Conservation (phyloP, 2,329 filamentous ascomycete species). For the Blumeriella jaapii region DNA sequence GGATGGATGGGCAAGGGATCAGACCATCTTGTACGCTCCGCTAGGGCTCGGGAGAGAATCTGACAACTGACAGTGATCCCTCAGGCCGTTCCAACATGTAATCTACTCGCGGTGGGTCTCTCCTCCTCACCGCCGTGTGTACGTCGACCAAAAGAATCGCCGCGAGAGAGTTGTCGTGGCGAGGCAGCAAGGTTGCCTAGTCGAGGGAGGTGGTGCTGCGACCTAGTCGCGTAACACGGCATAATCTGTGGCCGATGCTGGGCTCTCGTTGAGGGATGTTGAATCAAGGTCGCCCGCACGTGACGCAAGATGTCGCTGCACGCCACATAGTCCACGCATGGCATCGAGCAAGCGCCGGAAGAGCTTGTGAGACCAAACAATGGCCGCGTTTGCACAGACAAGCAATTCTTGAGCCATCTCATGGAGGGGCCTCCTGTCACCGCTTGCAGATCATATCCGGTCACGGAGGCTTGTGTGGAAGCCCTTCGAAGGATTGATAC, state of each 20-base stretch:
- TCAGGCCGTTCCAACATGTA: neutral
- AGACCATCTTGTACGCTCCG: slow-evolving; percentile 2
- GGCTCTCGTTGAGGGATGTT: too few relatives aligned
- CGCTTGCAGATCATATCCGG: neutral
- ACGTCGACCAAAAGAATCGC: slow-evolving; percentile 13
- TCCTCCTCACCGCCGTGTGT: slow-evolving; percentile 21
- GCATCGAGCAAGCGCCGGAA: neutral
- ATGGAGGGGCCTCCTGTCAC: neutral
- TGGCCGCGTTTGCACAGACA: neutral
- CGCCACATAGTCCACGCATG: too few relatives aligned
- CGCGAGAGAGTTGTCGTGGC: slow-evolving; percentile 10
- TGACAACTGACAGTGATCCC: slow-evolving; percentile 17
- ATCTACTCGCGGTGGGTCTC: neutral
- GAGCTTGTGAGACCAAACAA: neutral
- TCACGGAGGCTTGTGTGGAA: neutral
- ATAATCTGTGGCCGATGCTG: slow-evolving; percentile 1
- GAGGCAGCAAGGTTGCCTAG: slow-evolving; percentile 5
- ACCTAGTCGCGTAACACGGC: slow-evolving; percentile 15
- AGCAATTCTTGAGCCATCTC: neutral
- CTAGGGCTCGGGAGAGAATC: slow-evolving; percentile 3
- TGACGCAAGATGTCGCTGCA: too few relatives aligned
- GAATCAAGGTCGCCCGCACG: too few relatives aligned
- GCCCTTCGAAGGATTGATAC: slow-evolving; percentile 1
- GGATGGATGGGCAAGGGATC: slow-evolving; percentile 2
- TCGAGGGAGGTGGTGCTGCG: slow-evolving; percentile 5